A percentile compares a stretch with the other conserved stretches of the same genome.
phyloP scores from a whole-genome alignment of 306 rosid genomes.

The Leucaena leucocephala region DNA sequence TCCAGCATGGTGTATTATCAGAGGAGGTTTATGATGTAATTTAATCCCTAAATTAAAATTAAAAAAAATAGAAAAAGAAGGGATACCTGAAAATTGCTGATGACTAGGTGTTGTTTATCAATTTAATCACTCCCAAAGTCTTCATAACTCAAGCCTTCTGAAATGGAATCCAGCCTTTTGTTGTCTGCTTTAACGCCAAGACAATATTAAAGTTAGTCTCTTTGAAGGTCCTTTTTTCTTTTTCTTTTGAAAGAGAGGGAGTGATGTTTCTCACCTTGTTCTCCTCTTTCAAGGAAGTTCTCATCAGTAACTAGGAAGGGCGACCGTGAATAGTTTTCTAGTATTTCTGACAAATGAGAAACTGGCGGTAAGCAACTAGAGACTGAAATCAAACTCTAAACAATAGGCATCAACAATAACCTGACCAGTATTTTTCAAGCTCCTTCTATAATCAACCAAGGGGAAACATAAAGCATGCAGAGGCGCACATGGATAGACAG shows the following conservation, averaged over 20 bases:
- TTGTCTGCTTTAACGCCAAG: slow-evolving; percentile 50
- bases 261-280: slow-evolving; percentile 55
- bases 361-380: slow-evolving; percentile 9
- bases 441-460: neutral
- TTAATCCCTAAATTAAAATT: neutral
- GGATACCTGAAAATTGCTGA: slow-evolving; percentile 35
- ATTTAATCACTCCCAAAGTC: slow-evolving; percentile 88
- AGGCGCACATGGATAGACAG: slow-evolving; percentile 18
- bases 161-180: slow-evolving; percentile 76
- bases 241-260: neutral
- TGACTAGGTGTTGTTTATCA: slow-evolving; percentile 30
- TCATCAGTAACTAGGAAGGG: slow-evolving; percentile 75
- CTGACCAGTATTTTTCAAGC: slow-evolving; percentile 4
- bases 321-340: slow-evolving; percentile 78
- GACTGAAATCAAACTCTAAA: slow-evolving; percentile 1
- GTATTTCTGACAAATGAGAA: slow-evolving; percentile 62
- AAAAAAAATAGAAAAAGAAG: neutral
- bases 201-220: slow-evolving; percentile 28
- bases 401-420: slow-evolving; percentile 17
- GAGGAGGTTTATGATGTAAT: neutral
- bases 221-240: neutral
- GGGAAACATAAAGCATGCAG: slow-evolving; percentile 11
- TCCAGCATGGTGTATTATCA: neutral
- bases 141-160: slow-evolving; percentile 86
- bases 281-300: slow-evolving; percentile 67